phyloP scores from a whole-genome alignment of 2,329 filamentous ascomycete species.

The Neofusicoccum sp. region DNA sequence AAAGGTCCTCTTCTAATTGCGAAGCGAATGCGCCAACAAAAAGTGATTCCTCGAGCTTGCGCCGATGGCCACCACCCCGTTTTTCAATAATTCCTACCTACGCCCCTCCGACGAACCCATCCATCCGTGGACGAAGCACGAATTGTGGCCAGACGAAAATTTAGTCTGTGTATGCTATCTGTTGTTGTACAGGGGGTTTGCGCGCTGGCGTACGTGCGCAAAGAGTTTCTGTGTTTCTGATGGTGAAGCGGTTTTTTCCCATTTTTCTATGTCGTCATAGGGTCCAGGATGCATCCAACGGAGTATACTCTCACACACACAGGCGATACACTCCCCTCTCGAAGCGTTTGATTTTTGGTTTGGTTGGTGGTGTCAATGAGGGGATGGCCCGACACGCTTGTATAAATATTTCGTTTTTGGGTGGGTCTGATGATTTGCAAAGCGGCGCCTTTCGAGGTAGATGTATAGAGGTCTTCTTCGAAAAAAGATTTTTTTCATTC shows the following conservation, averaged over 20 bases:
- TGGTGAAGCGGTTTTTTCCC: not conserved
- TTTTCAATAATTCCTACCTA: slow-evolving; percentile 2
- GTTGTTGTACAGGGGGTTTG: not conserved
- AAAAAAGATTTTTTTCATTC: slow-evolving; percentile 14
- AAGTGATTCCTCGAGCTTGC: not conserved
- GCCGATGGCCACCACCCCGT: not conserved
- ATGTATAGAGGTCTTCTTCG: slow-evolving; percentile 4
- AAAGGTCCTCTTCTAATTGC: slow-evolving; percentile 15
- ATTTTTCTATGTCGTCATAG: slow-evolving; percentile 1
- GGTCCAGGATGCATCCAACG: slow-evolving; percentile 14
- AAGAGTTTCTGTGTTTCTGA: not conserved
- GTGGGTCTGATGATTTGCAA: slow-evolving; percentile 7
- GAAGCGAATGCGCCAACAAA: not conserved
- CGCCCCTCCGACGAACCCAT: not conserved
- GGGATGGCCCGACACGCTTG: not conserved
- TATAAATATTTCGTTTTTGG: slow-evolving; percentile 13
- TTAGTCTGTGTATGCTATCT: slow-evolving; percentile 12
- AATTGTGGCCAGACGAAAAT: not conserved
- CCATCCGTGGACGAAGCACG: slow-evolving; percentile 11
- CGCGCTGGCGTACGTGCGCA: not conserved
- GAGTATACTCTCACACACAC: not conserved
- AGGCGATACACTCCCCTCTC: slow-evolving; percentile 16
- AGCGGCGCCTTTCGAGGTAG: slow-evolving; percentile 12
- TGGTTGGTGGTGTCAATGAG: not conserved
- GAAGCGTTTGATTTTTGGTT: not conserved